phyloP scores from a whole-genome alignment of 768 basidiomycete genomes.

The Podaxis mareebaensis region DNA sequence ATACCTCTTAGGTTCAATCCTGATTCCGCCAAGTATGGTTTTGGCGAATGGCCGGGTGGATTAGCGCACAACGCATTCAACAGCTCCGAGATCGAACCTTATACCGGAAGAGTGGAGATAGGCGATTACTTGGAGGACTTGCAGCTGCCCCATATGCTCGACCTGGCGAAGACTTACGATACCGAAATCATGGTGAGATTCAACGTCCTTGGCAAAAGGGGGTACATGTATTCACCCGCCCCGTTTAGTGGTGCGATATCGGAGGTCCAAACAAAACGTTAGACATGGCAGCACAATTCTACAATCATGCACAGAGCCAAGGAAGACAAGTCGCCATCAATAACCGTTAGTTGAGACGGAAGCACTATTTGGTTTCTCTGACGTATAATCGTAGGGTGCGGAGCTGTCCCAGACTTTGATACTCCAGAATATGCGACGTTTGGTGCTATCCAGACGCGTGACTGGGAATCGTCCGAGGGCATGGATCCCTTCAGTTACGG shows the following conservation, averaged over 20 bases:
- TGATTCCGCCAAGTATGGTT: slow-evolving; percentile 51
- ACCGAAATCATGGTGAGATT: slow-evolving; percentile 53
- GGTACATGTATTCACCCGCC: background rate
- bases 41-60: slow-evolving; percentile 51
- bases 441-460: slow-evolving; percentile 42
- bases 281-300: slow-evolving; percentile 46
- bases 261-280: slow-evolving; percentile 49
- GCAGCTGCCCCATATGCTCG: slow-evolving; percentile 52
- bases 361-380: background rate
- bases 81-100: slow-evolving; percentile 47
- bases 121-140: slow-evolving; percentile 52
- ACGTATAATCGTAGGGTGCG: slow-evolving; percentile 38
- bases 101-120: slow-evolving; percentile 51
- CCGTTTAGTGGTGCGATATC: slow-evolving; percentile 55
- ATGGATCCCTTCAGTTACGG: slow-evolving; percentile 58
- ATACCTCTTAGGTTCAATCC: slow-evolving; percentile 49
- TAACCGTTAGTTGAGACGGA: slow-evolving; percentile 24
- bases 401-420: slow-evolving; percentile 51
- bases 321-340: slow-evolving; percentile 50
- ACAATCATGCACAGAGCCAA: slow-evolving; percentile 38
- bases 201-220: background rate
- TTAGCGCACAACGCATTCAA: slow-evolving; percentile 55
- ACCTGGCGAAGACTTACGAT: slow-evolving; percentile 45
- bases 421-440: slow-evolving; percentile 57
- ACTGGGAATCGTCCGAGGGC: slow-evolving; percentile 62